These are phyloP conservation scores for Boletus coccyginus DNA, from an alignment of 768 basidiomycete genomes.

Conservation along the genomic window DNA sequence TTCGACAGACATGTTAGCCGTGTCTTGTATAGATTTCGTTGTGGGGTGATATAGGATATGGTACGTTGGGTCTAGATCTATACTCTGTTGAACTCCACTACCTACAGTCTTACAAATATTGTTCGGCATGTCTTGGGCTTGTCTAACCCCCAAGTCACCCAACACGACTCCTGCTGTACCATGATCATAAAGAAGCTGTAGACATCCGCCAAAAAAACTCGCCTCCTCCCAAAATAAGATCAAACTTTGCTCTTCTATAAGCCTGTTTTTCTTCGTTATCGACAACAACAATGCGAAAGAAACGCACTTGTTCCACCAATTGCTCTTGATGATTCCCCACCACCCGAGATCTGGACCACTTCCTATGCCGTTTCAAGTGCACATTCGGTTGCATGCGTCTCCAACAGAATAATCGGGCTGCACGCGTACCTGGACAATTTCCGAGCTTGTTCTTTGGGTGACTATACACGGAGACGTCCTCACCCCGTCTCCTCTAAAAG, in stretches of 20 bases:
- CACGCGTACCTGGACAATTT: conserved; percentile 58
- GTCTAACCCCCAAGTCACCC: conserved; percentile 57
- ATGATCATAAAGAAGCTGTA: not conserved
- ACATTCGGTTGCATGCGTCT: conserved; percentile 48
- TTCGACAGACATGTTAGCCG: not conserved
- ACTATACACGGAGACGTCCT: conserved; percentile 32
- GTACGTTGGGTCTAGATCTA: not conserved
- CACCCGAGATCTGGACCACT: conserved; percentile 86
- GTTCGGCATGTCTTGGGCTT: conserved; percentile 55
- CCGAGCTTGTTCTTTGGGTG: conserved; percentile 65
- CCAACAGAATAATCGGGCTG: conserved; percentile 36
- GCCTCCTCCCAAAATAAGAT: conserved; percentile 25
- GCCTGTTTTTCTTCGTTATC: not conserved
- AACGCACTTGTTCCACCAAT: no score
- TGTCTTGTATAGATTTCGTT: not conserved
- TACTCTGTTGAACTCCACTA: not conserved
- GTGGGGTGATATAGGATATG: not conserved
- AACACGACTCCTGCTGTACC: conserved; percentile 53
- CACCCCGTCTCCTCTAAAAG: no score
- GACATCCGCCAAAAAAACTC: not conserved
- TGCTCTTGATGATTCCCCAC: conserved; percentile 73
- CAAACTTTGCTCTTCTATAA: conserved; percentile 23
- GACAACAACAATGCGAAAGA: conserved; percentile 15
- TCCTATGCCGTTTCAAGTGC: conserved; percentile 42
- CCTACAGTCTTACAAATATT: conserved; percentile 41